Conservation (phyloP, 116 monocot genomes). For the Dioscorea cayenensis region DNA sequence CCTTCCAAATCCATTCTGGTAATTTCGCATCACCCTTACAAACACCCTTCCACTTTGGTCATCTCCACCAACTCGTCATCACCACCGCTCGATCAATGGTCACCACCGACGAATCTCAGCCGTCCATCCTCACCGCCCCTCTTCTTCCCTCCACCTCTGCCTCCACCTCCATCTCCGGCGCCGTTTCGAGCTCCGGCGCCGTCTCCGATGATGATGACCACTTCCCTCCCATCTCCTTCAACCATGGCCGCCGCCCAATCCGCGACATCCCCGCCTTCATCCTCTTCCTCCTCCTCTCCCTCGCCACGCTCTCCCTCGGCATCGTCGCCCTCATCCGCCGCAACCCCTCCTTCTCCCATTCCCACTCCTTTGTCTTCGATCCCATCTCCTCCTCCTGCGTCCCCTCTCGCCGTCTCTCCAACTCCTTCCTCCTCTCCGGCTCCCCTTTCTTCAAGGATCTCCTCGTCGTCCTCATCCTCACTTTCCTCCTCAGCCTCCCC, state of each 20-base stretch:
- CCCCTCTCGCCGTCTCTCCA: background rate
- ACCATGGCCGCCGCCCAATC: constrained; percentile 47
- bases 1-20: no score
- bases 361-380: constrained; percentile 43
- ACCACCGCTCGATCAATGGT: constrained; percentile 16
- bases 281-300: constrained; percentile 59
- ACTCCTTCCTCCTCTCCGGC: background rate
- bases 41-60: no score
- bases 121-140: constrained; percentile 15
- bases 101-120: constrained; percentile 28
- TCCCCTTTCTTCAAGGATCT: constrained; percentile 24
- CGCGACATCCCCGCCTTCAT: constrained; percentile 58
- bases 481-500: constrained; percentile 38
- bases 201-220: constrained; percentile 5
- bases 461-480: constrained; percentile 47
- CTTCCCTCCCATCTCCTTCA: constrained; percentile 61
- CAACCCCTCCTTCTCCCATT: constrained; percentile 38
- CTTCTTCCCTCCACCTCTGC: constrained; percentile 1
- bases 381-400: constrained; percentile 47
- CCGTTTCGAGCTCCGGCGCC: background rate
- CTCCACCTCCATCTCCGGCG: background rate
- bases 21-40: no score
- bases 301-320: constrained; percentile 63
- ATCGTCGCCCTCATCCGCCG: constrained; percentile 49
- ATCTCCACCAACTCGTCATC: background rate